phyloP scores from a whole-genome alignment of 2,329 filamentous ascomycete species.

The Colletotrichum sp. region DNA sequence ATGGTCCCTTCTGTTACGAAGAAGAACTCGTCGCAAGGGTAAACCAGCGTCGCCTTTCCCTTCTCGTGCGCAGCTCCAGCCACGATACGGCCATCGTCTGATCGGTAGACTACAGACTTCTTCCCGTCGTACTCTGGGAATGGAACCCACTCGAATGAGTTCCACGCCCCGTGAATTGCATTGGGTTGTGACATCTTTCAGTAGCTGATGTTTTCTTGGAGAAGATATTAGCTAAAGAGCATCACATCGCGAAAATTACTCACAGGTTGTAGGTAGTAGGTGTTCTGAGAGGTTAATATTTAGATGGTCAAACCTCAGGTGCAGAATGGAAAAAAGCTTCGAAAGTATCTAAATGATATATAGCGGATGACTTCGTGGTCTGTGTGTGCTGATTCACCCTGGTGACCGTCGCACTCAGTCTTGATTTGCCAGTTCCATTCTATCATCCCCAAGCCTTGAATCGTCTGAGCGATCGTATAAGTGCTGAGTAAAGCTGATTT shows the following conservation, averaged over 20 bases:
- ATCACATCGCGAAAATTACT: not conserved
- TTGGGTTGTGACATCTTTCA: not conserved
- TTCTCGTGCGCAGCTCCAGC: not conserved
- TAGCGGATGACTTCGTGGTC: fast-evolving
- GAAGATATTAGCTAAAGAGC: fast-evolving
- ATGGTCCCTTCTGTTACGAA: not conserved
- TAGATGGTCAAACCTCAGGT: too few species aligned
- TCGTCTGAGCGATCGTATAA: too few species aligned
- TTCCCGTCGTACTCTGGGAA: not conserved
- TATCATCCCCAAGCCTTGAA: too few species aligned
- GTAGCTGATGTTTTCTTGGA: too few species aligned
- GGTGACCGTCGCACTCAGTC: too few species aligned
- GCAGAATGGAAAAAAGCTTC: too few species aligned
- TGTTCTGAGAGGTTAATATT: too few species aligned
- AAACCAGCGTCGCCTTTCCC: not conserved
- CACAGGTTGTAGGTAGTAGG: too few species aligned
- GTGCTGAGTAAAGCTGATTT: fast-evolving
- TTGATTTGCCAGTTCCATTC: too few species aligned
- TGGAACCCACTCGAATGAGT: not conserved
- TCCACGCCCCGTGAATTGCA: not conserved
- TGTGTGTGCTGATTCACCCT: too few species aligned
- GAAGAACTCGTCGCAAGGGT: not conserved
- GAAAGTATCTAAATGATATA: not conserved
- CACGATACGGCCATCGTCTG: not conserved
- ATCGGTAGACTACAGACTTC: not conserved